Evolutionary conservation across 768 basidiomycete genomes (phyloP), one percentile per base, ranked within the genome.

Genomic region (Neoboletus brunneissimus): DNA sequence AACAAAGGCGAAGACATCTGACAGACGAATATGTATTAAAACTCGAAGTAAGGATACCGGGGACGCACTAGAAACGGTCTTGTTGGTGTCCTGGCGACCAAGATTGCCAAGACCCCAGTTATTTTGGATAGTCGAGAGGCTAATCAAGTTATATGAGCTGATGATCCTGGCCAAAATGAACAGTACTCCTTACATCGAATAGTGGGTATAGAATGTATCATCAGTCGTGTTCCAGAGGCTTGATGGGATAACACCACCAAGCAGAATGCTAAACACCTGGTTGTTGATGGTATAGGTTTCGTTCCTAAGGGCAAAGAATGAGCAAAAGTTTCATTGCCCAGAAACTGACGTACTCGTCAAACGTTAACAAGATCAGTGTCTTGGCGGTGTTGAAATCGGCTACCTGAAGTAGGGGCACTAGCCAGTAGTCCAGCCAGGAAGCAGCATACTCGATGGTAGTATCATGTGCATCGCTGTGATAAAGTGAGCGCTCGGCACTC

Each of bases 31-130:
- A 20, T 6, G 38, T 16, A 54, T 60, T 20, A 50, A 22, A 31
- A 16, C 23, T 34, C 23, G 13, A 16, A 8, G 27, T 11, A 38
- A 22, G 32, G 1, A 20, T 4, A n/a, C 4, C 3, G 35, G 29
- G 7, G 7, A 18, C 66, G 42, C 25, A 64, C 64, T 69, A 29
- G 56, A n/a, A 27, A 64, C 53, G 10, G 60, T 77, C 73, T 75
- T 71, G 69, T 83, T 83, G 45, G 78, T 79, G 61, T 85, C 83
- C 35, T 74, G 73, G 38, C 85, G 78, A 20, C 85, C 85, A 23
- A 86, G 81, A 12, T 80, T 82, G 37, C 77, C 78, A 32, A 87
- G 80, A 6, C 71, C 71, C 85, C 85, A 87, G 71, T 87, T 87
- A 34, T 77, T 76, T 69, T 85, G 67, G 27, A 85, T 76, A 22